phyloP scores from a whole-genome alignment of 371 early-diverging fungal genomes.

The Choanephora cucurbitarum region DNA sequence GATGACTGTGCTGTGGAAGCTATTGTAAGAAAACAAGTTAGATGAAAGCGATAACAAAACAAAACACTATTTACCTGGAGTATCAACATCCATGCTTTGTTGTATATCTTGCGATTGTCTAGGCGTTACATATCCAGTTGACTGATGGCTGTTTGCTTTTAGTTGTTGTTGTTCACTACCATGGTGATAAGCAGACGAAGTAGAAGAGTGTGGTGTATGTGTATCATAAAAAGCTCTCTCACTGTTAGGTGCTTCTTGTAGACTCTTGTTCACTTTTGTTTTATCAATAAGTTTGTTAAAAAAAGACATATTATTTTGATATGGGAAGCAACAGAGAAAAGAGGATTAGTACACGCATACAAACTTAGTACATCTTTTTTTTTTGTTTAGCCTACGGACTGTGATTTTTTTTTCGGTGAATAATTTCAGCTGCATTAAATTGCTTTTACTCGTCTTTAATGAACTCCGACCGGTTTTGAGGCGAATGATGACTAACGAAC shows the following conservation, averaged over 20 bases:
- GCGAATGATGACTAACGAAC: too few species aligned
- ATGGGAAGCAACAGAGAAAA: neutral
- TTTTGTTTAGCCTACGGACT: too few species aligned
- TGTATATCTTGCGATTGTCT: constrained; percentile 25
- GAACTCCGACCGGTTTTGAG: too few species aligned
- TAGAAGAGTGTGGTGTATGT: constrained; percentile 23
- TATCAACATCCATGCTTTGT: constrained; percentile 22
- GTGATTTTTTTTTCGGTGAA: too few species aligned
- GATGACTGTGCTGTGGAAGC: neutral
- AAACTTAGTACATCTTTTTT: too few species aligned
- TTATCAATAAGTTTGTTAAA: constrained; percentile 24
- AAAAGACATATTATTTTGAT: constrained; percentile 17
- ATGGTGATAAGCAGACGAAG: constrained; percentile 10
- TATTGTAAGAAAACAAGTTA: neutral
- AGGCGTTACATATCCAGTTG: constrained; percentile 27
- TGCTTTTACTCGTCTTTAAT: too few species aligned
- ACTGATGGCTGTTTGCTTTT: constrained; percentile 18
- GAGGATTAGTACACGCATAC: too few species aligned
- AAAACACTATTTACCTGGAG: constrained; percentile 5
- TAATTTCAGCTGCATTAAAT: too few species aligned
- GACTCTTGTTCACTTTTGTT: constrained; percentile 17
- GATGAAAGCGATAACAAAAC: neutral
- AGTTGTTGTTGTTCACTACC: constrained; percentile 10
- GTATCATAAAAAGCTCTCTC: constrained; percentile 7
- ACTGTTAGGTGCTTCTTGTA: neutral